phyloP scores from a whole-genome alignment of 139 green algal genomes.

The Edaphochlamys debaryana region DNA sequence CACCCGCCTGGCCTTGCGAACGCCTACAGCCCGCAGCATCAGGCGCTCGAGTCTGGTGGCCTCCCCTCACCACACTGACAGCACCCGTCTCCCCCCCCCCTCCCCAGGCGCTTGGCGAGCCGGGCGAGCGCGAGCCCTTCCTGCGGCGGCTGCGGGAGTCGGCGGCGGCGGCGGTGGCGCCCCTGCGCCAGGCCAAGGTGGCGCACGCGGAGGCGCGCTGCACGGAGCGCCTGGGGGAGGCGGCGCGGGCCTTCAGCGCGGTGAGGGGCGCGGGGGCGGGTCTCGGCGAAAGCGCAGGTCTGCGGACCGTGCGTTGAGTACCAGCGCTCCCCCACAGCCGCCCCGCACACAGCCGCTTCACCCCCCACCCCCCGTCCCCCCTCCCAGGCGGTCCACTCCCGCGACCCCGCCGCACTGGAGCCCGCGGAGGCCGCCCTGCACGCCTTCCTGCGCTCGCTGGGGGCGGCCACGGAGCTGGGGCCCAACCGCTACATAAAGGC shows the following conservation, averaged over 20 bases:
- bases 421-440: conserved; percentile 10
- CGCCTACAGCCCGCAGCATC: too few species aligned
- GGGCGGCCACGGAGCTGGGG: background rate
- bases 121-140: conserved; percentile 4
- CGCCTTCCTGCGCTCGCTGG: conserved; percentile 6
- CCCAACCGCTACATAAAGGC: conserved; percentile 10
- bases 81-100: background rate
- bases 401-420: background rate
- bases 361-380: too few species aligned
- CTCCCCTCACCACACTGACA: too few species aligned
- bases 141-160: conserved; percentile 20
- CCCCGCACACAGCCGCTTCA: too few species aligned
- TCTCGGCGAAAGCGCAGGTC: too few species aligned
- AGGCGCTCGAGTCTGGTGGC: too few species aligned
- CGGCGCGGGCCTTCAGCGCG: background rate
- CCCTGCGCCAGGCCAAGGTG: background rate
- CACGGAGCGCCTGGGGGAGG: background rate
- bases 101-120: conserved; percentile 33
- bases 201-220: conserved; percentile 7
- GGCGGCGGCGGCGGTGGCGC: background rate
- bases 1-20: too few species aligned
- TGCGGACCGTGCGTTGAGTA: too few species aligned
- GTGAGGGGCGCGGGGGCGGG: background rate
- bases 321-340: too few species aligned
- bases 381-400: background rate